Base-by-base conservation (phyloP, 345 rosid species). In the Populus alba region DNA sequence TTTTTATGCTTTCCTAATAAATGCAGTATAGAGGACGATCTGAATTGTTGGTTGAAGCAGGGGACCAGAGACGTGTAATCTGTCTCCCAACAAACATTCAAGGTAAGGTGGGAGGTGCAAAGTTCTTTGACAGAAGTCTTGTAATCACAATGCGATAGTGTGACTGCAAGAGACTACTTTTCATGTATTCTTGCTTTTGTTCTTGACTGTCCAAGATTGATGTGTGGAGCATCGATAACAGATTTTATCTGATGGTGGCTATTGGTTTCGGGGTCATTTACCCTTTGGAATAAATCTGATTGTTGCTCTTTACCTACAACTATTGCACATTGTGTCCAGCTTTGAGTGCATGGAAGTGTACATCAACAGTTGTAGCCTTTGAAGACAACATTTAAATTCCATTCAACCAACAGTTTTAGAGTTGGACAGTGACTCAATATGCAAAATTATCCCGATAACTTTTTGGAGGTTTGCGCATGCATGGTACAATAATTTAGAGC, bases 1-100 rank as follows among this genome's bases (percentile, higher is more conserved):
- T 37, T 13, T 51, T 62, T 63, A 76, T 49, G 22, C 49, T 63
- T 77, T 7, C 75, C 37, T 78, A 79, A 69, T 10, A 53, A 79
- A 8, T 93, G 91, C 97, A 93, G 98, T 93, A 88, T 67, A 84
- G 98, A 66, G 98, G 96, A 83, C 93, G 98, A 70, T 87, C 93
- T 4, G 98, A 95, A 85, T 84, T 95, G 80, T 77, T 95, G 86
- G 91, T 93, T 41, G 98, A 93, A 83, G 97, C 97, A 0, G 98
- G 97, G 73, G 98, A 95, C 79, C 96, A 91, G 82, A 89, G 98
- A 80, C 88, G 96, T 31, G 93, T 90, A 70, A 93, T 95, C 63
- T 47, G 35, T 20, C 82, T 95, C 77, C 96, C 98, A 1, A 81
- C 87, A 20, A 81, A 85, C 83, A 86, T 93, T 80, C 98, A 95